Evolutionary conservation across 345 rosid species (phyloP).

Genomic region (Gossypium arboreum): DNA sequence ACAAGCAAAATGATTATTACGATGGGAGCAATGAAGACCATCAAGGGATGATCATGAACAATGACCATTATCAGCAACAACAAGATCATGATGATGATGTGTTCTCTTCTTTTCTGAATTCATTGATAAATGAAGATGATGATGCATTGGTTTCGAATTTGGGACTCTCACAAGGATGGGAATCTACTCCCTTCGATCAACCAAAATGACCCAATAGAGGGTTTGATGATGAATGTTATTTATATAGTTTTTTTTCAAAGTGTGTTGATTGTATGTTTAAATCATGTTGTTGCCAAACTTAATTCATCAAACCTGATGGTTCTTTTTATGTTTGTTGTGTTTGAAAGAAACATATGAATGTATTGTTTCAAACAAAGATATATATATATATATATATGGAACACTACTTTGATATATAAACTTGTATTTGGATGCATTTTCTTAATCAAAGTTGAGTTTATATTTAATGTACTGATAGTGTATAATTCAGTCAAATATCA

Average conservation of each 20-base stretch:
- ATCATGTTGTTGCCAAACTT: neutral
- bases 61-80: too few species aligned
- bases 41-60: too few species aligned
- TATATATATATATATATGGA: neutral
- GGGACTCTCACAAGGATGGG: constrained; percentile 30
- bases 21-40: too few species aligned
- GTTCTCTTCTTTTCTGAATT: constrained; percentile 41
- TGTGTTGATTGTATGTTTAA: neutral
- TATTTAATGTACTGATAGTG: too few species aligned
- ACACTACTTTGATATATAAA: neutral
- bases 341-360: neutral
- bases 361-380: neutral
- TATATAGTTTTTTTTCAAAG: neutral
- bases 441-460: too few species aligned
- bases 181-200: constrained; percentile 29
- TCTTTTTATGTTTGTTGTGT: neutral
- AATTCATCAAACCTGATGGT: neutral
- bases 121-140: constrained; percentile 25
- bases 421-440: neutral
- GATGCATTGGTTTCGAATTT: constrained; percentile 18
- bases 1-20: too few species aligned
- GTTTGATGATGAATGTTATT: neutral
- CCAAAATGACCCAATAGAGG: constrained; percentile 21
- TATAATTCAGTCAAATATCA: too few species aligned
- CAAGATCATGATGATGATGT: neutral